Base-by-base conservation (phyloP, 129 eudicot genomes). In the Glebionis coronaria region DNA sequence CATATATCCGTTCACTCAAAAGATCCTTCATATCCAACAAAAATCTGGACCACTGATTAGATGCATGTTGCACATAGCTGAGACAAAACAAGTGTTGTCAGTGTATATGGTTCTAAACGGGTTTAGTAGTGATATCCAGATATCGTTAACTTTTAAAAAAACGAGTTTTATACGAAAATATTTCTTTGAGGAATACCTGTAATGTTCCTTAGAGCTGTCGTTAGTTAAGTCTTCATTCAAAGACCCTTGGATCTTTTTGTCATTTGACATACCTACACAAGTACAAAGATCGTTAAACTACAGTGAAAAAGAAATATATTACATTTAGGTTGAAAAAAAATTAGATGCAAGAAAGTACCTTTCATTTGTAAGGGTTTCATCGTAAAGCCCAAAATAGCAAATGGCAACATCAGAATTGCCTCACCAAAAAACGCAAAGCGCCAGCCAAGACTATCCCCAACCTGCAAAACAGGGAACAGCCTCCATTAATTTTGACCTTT, bases 281-380 rank as follows among this genome's bases (percentile, higher is more conserved):
- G 66, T 18, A 40, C 4, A 20, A 0, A 31, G 57, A 13, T 60
- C 12, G 29, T 68, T 40, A 67, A 68, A 62, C 40, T 11, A 23
- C 1, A 8, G 51, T 38, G 57, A 28, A n/a, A n/a, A n/a, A 73
- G 51, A 45, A 4, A n/a, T 45, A 13, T 9, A 15, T 35, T 16
- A 10, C 16, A 0, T 8, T 12, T 40, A 56, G 18, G 57, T 70
- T 56, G 27, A 56, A 62, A 49, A 53, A 16, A 18, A n/a, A n/a
- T n/a, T n/a, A n/a, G n/a, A n/a, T n/a, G n/a, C n/a, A n/a, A n/a
- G n/a, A n/a, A n/a, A n/a, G n/a, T n/a, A 28, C 35, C 35, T 88
- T 93, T 93, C 84, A 93, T 72, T 69, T 86, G 88, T 80, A 93
- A 77, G 5, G 98, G 98, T 74, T 88, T 86, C 90, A 89, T 86